phyloP scores from a whole-genome alignment of 495 filamentous ascomycete genomes.

The Neurospora sp. region DNA sequence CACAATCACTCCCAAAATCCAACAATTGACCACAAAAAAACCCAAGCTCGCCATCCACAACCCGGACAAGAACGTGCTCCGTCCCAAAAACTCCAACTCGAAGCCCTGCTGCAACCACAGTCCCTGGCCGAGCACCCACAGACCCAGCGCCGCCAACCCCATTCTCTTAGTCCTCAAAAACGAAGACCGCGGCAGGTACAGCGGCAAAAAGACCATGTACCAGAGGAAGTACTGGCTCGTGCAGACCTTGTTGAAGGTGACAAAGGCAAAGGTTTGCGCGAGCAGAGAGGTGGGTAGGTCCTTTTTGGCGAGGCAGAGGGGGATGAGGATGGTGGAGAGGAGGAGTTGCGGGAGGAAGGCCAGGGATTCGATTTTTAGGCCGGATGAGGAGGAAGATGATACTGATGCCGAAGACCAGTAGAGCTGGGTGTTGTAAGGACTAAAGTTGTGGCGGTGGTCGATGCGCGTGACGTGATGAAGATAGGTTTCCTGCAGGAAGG shows the following conservation, averaged over 20 bases:
- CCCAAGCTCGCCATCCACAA: slow-evolving; percentile 62
- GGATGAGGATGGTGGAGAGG: slow-evolving; percentile 66
- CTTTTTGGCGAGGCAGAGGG: slow-evolving; percentile 70
- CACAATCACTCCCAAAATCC: slow-evolving; percentile 76
- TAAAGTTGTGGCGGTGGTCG: slow-evolving; percentile 98
- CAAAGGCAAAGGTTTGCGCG: slow-evolving; percentile 98
- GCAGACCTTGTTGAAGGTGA: slow-evolving; percentile 96
- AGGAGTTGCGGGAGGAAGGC: slow-evolving; percentile 84
- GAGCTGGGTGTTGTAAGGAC: slow-evolving; percentile 84
- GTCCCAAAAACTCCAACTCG: slow-evolving; percentile 75
- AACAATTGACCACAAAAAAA: slow-evolving; percentile 80
- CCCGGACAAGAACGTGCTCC: slow-evolving; percentile 76
- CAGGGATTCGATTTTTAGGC: slow-evolving; percentile 51
- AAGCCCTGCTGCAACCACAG: slow-evolving; percentile 86
- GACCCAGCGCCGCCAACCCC: slow-evolving; percentile 49
- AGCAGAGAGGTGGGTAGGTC: slow-evolving; percentile 79
- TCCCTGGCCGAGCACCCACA: slow-evolving; percentile 69
- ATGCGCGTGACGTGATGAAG: slow-evolving; percentile 85
- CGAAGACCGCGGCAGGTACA: slow-evolving; percentile 75
- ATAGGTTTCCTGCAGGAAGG: slow-evolving; percentile 83
- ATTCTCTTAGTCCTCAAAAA: slow-evolving; percentile 47
- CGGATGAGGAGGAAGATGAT: not conserved
- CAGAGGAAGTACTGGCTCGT: slow-evolving; percentile 99
- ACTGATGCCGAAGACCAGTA: slow-evolving; percentile 61
- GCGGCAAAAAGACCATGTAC: slow-evolving; percentile 87